These are phyloP conservation scores for Scutellaria baicalensis DNA, from an alignment of 257 asterid species.

Conservation along the genomic window DNA sequence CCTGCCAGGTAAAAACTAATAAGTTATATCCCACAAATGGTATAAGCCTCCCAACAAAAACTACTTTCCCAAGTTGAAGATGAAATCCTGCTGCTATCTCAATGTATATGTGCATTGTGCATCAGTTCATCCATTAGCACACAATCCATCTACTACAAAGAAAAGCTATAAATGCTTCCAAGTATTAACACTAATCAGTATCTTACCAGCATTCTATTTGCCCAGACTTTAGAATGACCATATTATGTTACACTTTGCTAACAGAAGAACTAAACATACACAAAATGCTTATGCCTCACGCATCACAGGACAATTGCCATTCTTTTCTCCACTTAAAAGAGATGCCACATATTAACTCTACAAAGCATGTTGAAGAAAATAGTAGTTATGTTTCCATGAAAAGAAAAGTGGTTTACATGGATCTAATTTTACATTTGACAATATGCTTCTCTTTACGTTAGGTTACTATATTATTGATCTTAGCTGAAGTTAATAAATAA, in stretches of 20 bases:
- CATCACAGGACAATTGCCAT: neutral
- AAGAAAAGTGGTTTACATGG: neutral
- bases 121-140: neutral
- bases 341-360: neutral
- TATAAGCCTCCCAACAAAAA: conserved; percentile 12
- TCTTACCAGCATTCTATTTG: neutral
- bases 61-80: neutral
- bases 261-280: neutral
- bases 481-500: neutral
- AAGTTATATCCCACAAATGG: conserved; percentile 3
- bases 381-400: neutral
- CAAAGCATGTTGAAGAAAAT: neutral
- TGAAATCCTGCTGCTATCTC: neutral
- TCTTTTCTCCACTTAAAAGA: neutral
- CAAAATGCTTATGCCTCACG: neutral
- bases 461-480: neutral
- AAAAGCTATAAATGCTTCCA: too few relatives aligned
- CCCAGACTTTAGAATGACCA: neutral
- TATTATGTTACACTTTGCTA: neutral
- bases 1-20: conserved; percentile 43
- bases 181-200: neutral
- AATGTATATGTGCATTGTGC: neutral
- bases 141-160: too few relatives aligned
- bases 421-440: neutral
- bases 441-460: neutral